Evolutionary conservation across 140 eudicot species (phyloP).

Genomic region (Oenanthe javanica): DNA sequence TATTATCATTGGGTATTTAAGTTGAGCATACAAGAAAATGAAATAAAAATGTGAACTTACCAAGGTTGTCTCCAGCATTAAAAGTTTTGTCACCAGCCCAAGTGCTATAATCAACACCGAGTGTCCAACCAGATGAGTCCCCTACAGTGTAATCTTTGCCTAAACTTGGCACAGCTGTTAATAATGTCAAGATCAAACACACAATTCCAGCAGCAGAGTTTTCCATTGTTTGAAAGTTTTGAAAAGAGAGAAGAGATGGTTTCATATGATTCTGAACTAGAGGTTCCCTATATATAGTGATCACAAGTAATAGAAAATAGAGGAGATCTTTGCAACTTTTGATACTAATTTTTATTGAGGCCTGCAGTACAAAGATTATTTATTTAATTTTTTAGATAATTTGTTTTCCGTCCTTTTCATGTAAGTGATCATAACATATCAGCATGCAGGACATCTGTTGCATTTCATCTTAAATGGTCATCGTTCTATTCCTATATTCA

Average conservation of each 20-base stretch:
- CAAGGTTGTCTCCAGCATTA: constrained; percentile 62
- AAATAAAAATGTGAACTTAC: constrained; percentile 23
- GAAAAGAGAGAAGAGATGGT: background rate
- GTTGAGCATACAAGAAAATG: background rate
- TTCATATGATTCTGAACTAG: background rate
- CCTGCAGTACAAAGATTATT: background rate
- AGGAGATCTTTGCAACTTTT: background rate
- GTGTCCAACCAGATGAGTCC: constrained; percentile 63
- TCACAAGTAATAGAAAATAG: background rate
- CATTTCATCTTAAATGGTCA: background rate
- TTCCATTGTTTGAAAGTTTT: constrained; percentile 20
- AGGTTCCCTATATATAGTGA: constrained; percentile 1
- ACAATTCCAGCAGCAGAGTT: constrained; percentile 10
- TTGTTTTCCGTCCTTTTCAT: background rate
- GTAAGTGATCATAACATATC: background rate
- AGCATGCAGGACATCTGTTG: too few species aligned
- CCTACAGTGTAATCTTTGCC: constrained; percentile 71
- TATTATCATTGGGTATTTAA: background rate
- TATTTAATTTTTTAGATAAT: background rate
- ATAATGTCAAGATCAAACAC: constrained; percentile 19
- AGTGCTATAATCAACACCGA: constrained; percentile 48
- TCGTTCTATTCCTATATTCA: too few species aligned
- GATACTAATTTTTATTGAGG: too few species aligned
- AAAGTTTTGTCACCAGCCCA: constrained; percentile 66
- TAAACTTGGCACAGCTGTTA: constrained; percentile 16